phyloP scores from a whole-genome alignment of 768 basidiomycete species.

The Boletus fagicola region DNA sequence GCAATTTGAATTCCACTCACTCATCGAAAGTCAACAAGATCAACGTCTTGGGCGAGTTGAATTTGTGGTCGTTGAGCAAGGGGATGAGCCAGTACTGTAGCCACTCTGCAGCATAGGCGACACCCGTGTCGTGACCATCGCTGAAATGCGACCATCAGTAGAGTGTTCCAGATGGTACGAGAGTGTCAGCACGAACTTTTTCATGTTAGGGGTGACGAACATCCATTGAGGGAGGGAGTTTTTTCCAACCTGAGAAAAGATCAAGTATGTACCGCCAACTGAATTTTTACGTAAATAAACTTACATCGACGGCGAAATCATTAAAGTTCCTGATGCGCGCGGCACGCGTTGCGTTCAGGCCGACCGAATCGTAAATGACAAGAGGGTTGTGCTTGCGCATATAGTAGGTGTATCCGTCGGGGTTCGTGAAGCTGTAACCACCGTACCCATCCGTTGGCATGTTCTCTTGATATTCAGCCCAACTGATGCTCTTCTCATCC shows the following conservation, averaged over 20 bases:
- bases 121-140: constrained; percentile 57
- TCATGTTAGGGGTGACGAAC: constrained; percentile 60
- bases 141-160: constrained; percentile 32
- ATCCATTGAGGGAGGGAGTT: constrained; percentile 53
- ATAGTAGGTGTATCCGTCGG: constrained; percentile 44
- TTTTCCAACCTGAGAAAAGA: constrained; percentile 29
- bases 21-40: constrained; percentile 65
- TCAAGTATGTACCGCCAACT: neutral
- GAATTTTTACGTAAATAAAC: neutral
- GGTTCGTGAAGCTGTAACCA: constrained; percentile 36
- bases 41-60: constrained; percentile 55
- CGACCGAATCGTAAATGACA: constrained; percentile 51
- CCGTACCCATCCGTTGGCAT: constrained; percentile 49
- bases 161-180: neutral
- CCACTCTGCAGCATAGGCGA: constrained; percentile 48
- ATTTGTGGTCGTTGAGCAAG: constrained; percentile 46
- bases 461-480: constrained; percentile 60
- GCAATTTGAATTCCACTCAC: constrained; percentile 33
- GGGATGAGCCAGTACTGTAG: constrained; percentile 50
- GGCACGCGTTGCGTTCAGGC: constrained; percentile 37
- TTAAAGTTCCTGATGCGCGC: constrained; percentile 56
- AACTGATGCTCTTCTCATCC: constrained; percentile 54
- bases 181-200: constrained; percentile 14
- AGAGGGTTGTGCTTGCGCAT: constrained; percentile 55
- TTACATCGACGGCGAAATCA: constrained; percentile 54